phyloP scores from a whole-genome alignment of 768 basidiomycete species.

The Boletus pseudopeckii region DNA sequence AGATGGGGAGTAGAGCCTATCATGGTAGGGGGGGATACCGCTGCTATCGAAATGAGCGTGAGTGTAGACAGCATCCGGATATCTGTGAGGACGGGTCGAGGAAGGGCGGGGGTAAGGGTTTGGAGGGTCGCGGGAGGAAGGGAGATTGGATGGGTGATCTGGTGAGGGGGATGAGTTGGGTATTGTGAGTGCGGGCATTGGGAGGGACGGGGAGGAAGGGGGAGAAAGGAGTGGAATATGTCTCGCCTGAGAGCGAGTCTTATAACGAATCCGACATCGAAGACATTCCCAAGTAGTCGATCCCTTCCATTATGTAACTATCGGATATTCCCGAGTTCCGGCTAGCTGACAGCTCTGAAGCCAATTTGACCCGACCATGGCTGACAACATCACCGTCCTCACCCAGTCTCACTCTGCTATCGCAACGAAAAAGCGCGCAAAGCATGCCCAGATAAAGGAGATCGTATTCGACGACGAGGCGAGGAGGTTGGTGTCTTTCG shows the following conservation, averaged over 20 bases:
- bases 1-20: constrained; percentile 14
- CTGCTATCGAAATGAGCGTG: constrained; percentile 28
- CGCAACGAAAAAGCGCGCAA: constrained; percentile 65
- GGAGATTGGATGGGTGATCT: constrained; percentile 1
- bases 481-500: constrained; percentile 48
- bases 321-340: constrained; percentile 22
- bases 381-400: constrained; percentile 44
- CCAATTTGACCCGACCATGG: constrained; percentile 20
- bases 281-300: constrained; percentile 29
- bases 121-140: constrained; percentile 3
- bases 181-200: constrained; percentile 33
- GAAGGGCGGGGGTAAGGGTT: constrained; percentile 24
- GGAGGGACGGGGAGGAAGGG: background rate
- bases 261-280: constrained; percentile 28
- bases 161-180: background rate
- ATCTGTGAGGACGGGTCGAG: constrained; percentile 17
- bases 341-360: background rate
- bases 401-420: constrained; percentile 62
- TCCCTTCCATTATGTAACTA: constrained; percentile 24
- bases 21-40: constrained; percentile 8
- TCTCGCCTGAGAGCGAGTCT: constrained; percentile 35
- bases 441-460: constrained; percentile 67
- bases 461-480: constrained; percentile 86
- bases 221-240: constrained; percentile 26
- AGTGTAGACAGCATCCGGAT: constrained; percentile 13